Evolutionary conservation across 2,329 filamentous ascomycete species (phyloP), one percentile per base, ranked within the genome.

Genomic region (Verticillium albo-atrum): DNA sequence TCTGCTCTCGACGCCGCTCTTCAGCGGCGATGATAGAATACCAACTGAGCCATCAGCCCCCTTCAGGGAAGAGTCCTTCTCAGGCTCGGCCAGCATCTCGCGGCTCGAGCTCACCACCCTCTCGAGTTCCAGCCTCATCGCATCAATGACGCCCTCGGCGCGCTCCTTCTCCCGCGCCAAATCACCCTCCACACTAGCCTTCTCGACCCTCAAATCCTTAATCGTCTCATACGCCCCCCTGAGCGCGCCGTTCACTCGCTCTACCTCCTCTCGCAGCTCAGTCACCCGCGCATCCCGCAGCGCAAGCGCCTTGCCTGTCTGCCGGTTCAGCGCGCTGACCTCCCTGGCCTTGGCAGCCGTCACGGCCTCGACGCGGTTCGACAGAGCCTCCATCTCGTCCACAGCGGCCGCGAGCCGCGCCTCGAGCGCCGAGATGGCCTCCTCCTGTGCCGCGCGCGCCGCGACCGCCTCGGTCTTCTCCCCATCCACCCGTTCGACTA

Each of bases 51-150:
- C 58, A 55, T 54, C 25, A n/a, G 6, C 57, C 55, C 51, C 57
- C 35, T 26, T 54, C 54, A 14, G 9, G 14, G 15, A 34, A 35
- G 25, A 34, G 55, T 58, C 42, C 61, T 64, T 69, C 63, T 63
- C 67, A 10, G 70, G 71, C 47, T 68, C 68, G 42, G 68, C 68
- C 54, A 83, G 63, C 56, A 81, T 77, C 20, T 76, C 76, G 56
- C 75, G 70, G 61, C 80, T 79, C 73, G 80, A 78, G 54, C 72
- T 68, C 52, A 82, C 64, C 0, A 81, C 79, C 4, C 77, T 66
- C 64, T 78, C 77, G 32, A 87, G 70, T 71, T 86, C 82, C 1
- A 70, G 76, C 70, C 77, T 78, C 75, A 87, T 79, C 6, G 72
- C 70, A 10, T 81, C 77, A 2, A 86, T 75, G 0, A 79, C 78